Base-by-base conservation (phyloP, 139 green algal species). In the Gonium pectorale region DNA sequence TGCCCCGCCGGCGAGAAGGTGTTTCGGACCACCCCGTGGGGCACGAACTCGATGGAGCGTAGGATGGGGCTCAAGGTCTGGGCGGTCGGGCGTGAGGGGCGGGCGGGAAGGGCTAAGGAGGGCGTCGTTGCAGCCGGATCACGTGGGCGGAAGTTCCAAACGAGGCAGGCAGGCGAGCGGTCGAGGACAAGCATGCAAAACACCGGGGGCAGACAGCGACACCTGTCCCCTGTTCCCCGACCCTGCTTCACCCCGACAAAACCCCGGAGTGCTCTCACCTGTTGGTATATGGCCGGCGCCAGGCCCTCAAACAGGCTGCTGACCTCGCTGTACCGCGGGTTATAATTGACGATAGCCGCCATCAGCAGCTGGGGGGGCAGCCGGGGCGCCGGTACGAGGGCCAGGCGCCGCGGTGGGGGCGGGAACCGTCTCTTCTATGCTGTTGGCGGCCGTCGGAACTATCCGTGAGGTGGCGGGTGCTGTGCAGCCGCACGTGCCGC, bases 291-390 rank as follows among this genome's bases (percentile, higher is more conserved):
- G 5, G 35, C 27, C 17, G 73, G 73, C 43, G 73, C 73, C 35
- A 69, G 54, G 0, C 2, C 40, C 33, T 2, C 2, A 27, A 81
- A 81, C 24, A 81, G 27, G 29, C 38, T 43, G n/a, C 8, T 21
- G 4, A 70, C 54, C 22, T 26, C 73, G 2, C 29, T 13, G 56
- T 81, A 70, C 37, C 56, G 73, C 38, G 54, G 73, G 8, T 44
- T 31, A 56, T 81, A 40, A 54, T 59, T 15, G 26, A 81, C 73
- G 29, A 81, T 59, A 1, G 73, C 73, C 3, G 37, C 26, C 73
- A 81, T 81, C 27, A 81, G 38, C 54, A 40, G 37, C n/a, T n/a
- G n/a, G n/a, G n/a, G n/a, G n/a, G n/a, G n/a, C n/a, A n/a, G n/a
- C n/a, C n/a, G n/a, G n/a, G n/a, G n/a, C n/a, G n/a, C n/a, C n/a